These are phyloP conservation scores for Coffea canephora DNA, from an alignment of 257 asterid genomes.

Conservation along the genomic window DNA sequence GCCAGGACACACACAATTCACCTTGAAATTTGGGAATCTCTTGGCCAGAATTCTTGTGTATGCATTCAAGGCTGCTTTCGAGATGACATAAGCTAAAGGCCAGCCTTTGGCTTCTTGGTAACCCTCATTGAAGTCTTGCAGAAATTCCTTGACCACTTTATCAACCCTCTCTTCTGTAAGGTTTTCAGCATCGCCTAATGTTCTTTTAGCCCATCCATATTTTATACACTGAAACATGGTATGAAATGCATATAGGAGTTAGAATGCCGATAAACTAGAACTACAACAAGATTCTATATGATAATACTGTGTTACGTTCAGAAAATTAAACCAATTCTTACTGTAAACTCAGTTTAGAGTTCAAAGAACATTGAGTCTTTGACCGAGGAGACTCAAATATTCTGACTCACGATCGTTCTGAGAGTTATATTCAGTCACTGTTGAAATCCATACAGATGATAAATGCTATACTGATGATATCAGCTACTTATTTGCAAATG, in stretches of 20 bases:
- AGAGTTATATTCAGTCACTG: not conserved
- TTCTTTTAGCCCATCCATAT: constrained; percentile 44
- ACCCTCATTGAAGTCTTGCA: constrained; percentile 48
- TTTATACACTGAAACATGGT: constrained; percentile 33
- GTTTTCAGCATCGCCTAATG: constrained; percentile 36
- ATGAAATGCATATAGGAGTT: not conserved
- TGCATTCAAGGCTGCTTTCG: constrained; percentile 55
- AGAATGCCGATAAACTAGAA: too few relatives aligned
- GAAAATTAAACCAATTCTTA: too few relatives aligned
- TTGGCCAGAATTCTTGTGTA: constrained; percentile 55
- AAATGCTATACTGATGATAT: too few relatives aligned
- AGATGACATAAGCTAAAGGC: constrained; percentile 44
- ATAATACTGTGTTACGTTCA: too few relatives aligned
- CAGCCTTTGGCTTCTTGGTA: constrained; percentile 42
- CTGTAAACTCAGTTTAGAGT: not conserved
- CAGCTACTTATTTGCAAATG: not conserved
- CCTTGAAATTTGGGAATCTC: constrained; percentile 30
- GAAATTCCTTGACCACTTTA: constrained; percentile 37
- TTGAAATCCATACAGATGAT: too few relatives aligned
- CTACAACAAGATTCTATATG: too few relatives aligned
- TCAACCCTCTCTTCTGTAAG: constrained; percentile 51
- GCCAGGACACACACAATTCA: constrained; percentile 32
- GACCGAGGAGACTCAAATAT: too few relatives aligned
- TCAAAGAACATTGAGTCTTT: not conserved
- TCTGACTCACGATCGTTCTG: too few relatives aligned